Evolutionary conservation across 1,284 basidiomycete species (phyloP).

Genomic region (Ganoderma resinaceum): DNA sequence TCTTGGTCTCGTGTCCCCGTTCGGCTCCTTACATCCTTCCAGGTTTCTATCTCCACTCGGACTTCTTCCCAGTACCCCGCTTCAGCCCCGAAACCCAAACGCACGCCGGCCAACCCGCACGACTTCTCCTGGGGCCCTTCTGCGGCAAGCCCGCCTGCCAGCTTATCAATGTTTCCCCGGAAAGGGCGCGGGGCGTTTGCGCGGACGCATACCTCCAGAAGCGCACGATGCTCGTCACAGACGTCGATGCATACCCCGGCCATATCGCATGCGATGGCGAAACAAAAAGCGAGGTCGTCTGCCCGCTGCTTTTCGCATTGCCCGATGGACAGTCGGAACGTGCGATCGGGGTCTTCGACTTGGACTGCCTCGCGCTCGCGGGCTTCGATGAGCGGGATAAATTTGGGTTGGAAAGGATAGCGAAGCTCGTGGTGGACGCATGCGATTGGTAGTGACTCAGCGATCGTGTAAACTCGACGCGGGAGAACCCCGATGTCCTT

Average conservation of each 20-base stretch:
- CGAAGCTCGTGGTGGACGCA: slow-evolving; percentile 60
- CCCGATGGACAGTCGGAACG: slow-evolving; percentile 39
- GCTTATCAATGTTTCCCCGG: slow-evolving; percentile 67
- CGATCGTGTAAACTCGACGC: neutral
- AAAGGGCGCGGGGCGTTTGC: slow-evolving; percentile 77
- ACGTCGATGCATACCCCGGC: slow-evolving; percentile 83
- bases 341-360: slow-evolving; percentile 81
- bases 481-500: neutral
- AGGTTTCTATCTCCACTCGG: slow-evolving; percentile 86
- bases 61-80: slow-evolving; percentile 63
- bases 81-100: slow-evolving; percentile 23
- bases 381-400: slow-evolving; percentile 83
- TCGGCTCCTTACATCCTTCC: slow-evolving; percentile 1
- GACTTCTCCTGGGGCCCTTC: slow-evolving; percentile 82
- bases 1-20: neutral
- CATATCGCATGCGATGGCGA: slow-evolving; percentile 91
- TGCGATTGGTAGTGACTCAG: slow-evolving; percentile 58
- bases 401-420: slow-evolving; percentile 75
- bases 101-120: slow-evolving; percentile 22
- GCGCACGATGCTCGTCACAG: slow-evolving; percentile 67
- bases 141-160: slow-evolving; percentile 91
- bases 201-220: slow-evolving; percentile 73
- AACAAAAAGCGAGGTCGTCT: slow-evolving; percentile 87
- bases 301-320: slow-evolving; percentile 64
- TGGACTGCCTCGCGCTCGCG: slow-evolving; percentile 78